Conservation (phyloP, 2,329 filamentous ascomycete species). For the Grosmannia huntii region DNA sequence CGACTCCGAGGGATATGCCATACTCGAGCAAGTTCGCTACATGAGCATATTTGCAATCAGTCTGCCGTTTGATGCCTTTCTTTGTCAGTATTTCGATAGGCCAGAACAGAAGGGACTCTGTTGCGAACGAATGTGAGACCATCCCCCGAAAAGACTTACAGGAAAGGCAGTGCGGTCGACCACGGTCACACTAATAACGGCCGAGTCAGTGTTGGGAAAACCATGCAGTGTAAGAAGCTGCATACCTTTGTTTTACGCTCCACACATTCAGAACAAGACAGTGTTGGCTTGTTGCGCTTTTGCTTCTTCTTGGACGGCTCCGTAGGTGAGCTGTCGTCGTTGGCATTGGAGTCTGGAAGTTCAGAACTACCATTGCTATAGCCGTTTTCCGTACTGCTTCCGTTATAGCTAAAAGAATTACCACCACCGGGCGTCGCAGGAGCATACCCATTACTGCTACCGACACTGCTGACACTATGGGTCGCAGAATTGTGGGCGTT, state of each 20-base stretch:
- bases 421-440: conserved; percentile 7
- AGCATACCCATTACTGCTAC: conserved; percentile 8
- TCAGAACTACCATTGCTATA: neutral
- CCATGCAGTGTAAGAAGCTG: conserved; percentile 3
- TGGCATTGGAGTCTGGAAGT: neutral
- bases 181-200: conserved; percentile 55
- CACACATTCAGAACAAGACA: conserved; percentile 69
- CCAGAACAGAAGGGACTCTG: neutral
- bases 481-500: conserved; percentile 1
- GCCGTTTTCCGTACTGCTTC: neutral
- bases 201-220: neutral
- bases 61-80: conserved; percentile 57
- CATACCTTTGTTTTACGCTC: conserved; percentile 69
- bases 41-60: conserved; percentile 60
- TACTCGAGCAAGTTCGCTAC: conserved; percentile 68
- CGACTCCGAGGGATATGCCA: conserved; percentile 17
- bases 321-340: conserved; percentile 13
- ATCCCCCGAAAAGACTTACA: conserved; percentile 30
- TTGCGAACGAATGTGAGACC: neutral
- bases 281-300: conserved; percentile 71
- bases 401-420: neutral
- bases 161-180: conserved; percentile 53
- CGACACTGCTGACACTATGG: conserved; percentile 9
- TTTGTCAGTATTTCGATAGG: conserved; percentile 20
- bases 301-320: conserved; percentile 54